A percentile compares a stretch with the other conserved stretches of the same genome.
These are phyloP conservation scores for Elsinoe perseae DNA, from an alignment of 2,329 filamentous ascomycete genomes.

Conservation along the genomic window DNA sequence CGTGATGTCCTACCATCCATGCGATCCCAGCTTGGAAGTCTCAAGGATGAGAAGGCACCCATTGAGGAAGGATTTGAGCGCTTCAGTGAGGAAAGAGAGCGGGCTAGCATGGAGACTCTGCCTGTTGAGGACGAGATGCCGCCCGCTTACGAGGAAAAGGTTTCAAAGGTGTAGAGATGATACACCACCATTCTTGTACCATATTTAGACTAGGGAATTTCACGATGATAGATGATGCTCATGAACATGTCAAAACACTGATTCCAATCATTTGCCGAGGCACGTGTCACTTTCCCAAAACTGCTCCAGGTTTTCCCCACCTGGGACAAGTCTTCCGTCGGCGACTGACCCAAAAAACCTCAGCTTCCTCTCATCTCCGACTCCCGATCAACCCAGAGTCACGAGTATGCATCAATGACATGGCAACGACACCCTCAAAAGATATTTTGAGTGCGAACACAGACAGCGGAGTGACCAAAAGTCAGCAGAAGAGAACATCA, in stretches of 20 bases:
- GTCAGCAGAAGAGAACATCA: constrained; percentile 12
- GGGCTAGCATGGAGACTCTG: background rate
- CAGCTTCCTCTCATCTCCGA: constrained; percentile 2
- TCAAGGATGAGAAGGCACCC: background rate
- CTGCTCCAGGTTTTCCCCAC: background rate
- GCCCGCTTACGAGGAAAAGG: background rate
- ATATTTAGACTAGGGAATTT: background rate
- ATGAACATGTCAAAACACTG: background rate
- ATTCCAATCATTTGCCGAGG: constrained; percentile 1
- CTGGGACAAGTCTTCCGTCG: background rate
- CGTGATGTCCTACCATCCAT: background rate
- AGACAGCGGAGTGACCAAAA: constrained; percentile 13
- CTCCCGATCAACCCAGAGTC: background rate
- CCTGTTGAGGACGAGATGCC: background rate
- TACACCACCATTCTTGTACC: background rate
- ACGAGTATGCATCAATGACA: constrained; percentile 1
- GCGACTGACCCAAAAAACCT: constrained; percentile 8
- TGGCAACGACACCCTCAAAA: constrained; percentile 12
- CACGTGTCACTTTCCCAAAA: background rate
- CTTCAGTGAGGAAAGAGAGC: background rate
- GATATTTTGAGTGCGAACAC: constrained; percentile 2
- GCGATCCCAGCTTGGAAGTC: background rate
- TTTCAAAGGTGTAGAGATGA: background rate
- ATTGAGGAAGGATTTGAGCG: background rate
- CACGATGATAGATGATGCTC: background rate